Percentiles rank a stretch among this genome's conserved stretches.
Evolutionary conservation across 2,329 filamentous ascomycete genomes (phyloP).

Genomic region (Thermothelomyces thermophilus): DNA sequence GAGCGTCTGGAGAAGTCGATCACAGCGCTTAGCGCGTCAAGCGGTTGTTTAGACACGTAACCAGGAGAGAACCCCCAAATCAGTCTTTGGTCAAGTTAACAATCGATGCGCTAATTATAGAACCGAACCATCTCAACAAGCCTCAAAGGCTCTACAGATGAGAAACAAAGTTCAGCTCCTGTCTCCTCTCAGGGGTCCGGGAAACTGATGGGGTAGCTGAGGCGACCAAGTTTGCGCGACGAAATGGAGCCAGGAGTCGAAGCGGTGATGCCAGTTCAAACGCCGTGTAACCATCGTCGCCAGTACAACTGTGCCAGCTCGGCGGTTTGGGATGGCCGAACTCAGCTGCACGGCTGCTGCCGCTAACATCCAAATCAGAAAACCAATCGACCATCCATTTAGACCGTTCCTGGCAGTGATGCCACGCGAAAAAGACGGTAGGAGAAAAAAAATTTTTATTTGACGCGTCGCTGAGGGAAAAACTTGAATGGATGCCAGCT

Average conservation of each 20-base stretch:
- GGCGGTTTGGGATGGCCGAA: not conserved
- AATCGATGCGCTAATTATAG: too few relatives aligned
- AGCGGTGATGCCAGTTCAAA: not conserved
- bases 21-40: not conserved
- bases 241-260: not conserved
- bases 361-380: not conserved
- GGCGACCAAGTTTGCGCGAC: not conserved
- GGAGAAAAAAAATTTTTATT: too few relatives aligned
- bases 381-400: not conserved
- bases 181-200: not conserved
- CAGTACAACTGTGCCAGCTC: not conserved
- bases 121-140: too few relatives aligned
- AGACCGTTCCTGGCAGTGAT: too few relatives aligned
- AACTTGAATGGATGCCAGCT: too few relatives aligned
- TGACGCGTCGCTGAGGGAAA: too few relatives aligned
- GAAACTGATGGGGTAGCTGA: not conserved
- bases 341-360: not conserved
- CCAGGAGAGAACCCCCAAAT: not conserved
- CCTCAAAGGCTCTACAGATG: too few relatives aligned
- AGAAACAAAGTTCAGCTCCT: not conserved
- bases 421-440: too few relatives aligned
- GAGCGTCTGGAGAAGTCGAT: not conserved
- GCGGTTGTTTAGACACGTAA: not conserved
- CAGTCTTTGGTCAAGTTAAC: too few relatives aligned
- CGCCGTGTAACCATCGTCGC: not conserved